phyloP scores from a whole-genome alignment of 805 yeast genomes.

The Jamesozyma hellenica region DNA sequence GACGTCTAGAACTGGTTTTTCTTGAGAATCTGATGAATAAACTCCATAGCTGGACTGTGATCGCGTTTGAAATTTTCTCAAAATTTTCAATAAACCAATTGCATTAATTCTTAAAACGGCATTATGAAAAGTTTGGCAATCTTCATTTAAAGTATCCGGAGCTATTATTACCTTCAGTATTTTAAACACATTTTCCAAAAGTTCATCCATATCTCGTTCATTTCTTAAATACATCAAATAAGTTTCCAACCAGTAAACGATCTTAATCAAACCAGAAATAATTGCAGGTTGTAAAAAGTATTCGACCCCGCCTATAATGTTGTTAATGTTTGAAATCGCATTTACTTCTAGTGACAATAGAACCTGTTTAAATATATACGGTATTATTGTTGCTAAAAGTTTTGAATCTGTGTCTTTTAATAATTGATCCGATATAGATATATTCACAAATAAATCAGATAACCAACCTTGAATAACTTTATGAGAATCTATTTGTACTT shows the following conservation, averaged over 20 bases:
- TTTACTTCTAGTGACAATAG: conserved; percentile 44
- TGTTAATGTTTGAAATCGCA: conserved; percentile 46
- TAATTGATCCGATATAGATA: conserved; percentile 78
- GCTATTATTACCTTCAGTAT: conserved; percentile 34
- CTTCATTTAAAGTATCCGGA: conserved; percentile 37
- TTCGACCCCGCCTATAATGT: conserved; percentile 70
- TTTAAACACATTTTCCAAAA: conserved; percentile 30
- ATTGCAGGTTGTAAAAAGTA: conserved; percentile 77
- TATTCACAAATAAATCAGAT: conserved; percentile 66
- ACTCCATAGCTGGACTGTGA: conserved; percentile 24
- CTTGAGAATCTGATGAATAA: conserved; percentile 25
- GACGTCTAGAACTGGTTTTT: conserved; percentile 19
- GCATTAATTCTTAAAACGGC: conserved; percentile 30
- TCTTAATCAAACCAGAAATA: conserved; percentile 45
- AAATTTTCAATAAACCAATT: conserved; percentile 15
- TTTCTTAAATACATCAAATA: conserved; percentile 30
- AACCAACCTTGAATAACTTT: conserved; percentile 60
- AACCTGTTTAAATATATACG: conserved; percentile 65
- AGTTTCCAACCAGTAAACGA: conserved; percentile 40
- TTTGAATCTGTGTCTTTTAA: conserved; percentile 55
- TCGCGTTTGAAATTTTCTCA: conserved; percentile 17
- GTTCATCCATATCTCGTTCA: conserved; percentile 16
- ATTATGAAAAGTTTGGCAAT: conserved; percentile 36
- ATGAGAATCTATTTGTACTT: conserved; percentile 19
- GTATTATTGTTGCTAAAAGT: conserved; percentile 60